These are phyloP conservation scores for Sporopachydermia quercuum DNA, from an alignment of 805 yeast species.

Conservation along the genomic window DNA sequence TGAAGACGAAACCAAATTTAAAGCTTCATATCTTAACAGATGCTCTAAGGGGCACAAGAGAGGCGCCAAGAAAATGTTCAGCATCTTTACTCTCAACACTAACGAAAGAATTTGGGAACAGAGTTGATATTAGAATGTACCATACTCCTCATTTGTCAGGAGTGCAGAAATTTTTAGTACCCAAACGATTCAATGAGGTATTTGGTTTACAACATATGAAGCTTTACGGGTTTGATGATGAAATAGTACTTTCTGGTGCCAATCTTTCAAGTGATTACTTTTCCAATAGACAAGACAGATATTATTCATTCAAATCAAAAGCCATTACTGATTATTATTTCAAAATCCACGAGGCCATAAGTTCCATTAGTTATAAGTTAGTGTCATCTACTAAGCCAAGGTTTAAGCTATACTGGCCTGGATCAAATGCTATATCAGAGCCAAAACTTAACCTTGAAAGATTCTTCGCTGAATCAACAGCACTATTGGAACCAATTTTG, in stretches of 20 bases:
- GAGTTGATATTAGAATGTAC: slow-evolving; percentile 73
- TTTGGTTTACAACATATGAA: slow-evolving; percentile 95
- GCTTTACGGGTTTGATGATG: slow-evolving; percentile 87
- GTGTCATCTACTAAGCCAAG: slow-evolving; percentile 27
- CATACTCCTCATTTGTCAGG: slow-evolving; percentile 81
- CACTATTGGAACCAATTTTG: slow-evolving; percentile 42
- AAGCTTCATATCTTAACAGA: slow-evolving; percentile 67
- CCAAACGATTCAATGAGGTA: slow-evolving; percentile 80
- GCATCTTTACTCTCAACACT: slow-evolving; percentile 61
- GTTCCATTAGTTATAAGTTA: slow-evolving; percentile 58
- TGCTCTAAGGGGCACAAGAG: slow-evolving; percentile 86
- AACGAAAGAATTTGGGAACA: slow-evolving; percentile 43
- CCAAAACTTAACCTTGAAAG: slow-evolving; percentile 41
- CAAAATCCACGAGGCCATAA: slow-evolving; percentile 50
- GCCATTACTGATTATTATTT: slow-evolving; percentile 59
- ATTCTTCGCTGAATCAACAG: slow-evolving; percentile 43
- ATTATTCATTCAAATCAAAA: slow-evolving; percentile 51
- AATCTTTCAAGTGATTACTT: slow-evolving; percentile 85
- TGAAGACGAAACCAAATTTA: slow-evolving; percentile 42
- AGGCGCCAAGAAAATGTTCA: slow-evolving; percentile 65
- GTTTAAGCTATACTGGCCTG: slow-evolving; percentile 62
- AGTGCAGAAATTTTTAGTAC: slow-evolving; percentile 45
- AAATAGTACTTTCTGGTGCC: slow-evolving; percentile 80
- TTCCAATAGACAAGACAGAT: slow-evolving; percentile 88
- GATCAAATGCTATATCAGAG: slow-evolving; percentile 43